A percentile compares a stretch with the other conserved stretches of the same genome.
These are phyloP conservation scores for Leptomonas seymouri DNA, from an alignment of 208 protist genomes.

Conservation along the genomic window DNA sequence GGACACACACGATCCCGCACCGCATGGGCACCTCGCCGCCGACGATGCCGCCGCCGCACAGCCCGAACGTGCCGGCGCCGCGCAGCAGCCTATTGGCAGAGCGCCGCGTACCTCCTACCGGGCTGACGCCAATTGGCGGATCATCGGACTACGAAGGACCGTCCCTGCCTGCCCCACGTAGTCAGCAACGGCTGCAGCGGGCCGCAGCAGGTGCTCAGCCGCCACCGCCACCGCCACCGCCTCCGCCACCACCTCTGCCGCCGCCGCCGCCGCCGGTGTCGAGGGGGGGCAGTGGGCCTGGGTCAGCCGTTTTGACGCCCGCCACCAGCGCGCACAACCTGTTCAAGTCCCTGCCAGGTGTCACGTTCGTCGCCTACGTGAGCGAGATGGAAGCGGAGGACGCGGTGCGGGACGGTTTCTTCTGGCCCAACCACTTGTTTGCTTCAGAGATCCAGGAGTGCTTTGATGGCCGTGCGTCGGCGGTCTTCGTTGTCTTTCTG, in stretches of 20 bases:
- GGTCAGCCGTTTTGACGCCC: constrained; percentile 11
- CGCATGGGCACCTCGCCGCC: constrained; percentile 26
- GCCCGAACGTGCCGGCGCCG: constrained; percentile 28
- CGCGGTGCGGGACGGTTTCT: constrained; percentile 52
- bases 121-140: constrained; percentile 30
- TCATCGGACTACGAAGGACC: constrained; percentile 23
- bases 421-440: constrained; percentile 42
- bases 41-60: constrained; percentile 21
- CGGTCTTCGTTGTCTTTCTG: constrained; percentile 49
- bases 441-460: constrained; percentile 47
- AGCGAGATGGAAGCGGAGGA: constrained; percentile 49
- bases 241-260: too few relatives aligned
- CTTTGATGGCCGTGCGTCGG: constrained; percentile 33
- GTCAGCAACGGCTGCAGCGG: constrained; percentile 25
- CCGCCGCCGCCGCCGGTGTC: background rate
- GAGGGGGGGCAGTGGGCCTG: constrained; percentile 3
- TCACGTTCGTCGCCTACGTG: constrained; percentile 51
- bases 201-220: background rate
- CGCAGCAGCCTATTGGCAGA: constrained; percentile 31
- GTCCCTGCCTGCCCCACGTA: constrained; percentile 26
- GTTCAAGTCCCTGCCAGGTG: constrained; percentile 13
- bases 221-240: too few relatives aligned
- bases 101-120: constrained; percentile 14
- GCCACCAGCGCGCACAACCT: constrained; percentile 13
- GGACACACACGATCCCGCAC: constrained; percentile 20